Conservation (phyloP, 2,329 filamentous ascomycete genomes). For the Verticillium zaregamsianum region DNA sequence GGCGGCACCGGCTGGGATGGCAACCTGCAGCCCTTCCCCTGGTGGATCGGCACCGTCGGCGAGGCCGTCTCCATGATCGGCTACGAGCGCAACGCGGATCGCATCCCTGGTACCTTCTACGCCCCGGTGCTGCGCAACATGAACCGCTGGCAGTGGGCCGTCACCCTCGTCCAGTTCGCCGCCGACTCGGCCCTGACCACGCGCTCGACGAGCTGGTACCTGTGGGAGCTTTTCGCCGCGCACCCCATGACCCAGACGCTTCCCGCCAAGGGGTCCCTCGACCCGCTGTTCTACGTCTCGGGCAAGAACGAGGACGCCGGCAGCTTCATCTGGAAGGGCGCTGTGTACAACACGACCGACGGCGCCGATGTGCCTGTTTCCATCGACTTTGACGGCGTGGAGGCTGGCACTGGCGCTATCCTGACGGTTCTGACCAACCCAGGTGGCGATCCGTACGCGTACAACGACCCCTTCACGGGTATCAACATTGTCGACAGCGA, state of each 20-base stretch:
- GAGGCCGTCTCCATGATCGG: constrained; percentile 64
- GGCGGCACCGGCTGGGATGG: constrained; percentile 44
- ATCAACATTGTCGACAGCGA: constrained; percentile 45
- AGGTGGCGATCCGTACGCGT: constrained; percentile 32
- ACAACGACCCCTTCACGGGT: constrained; percentile 38
- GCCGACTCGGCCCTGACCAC: constrained; percentile 45
- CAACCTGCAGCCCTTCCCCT: constrained; percentile 42
- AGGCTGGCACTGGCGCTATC: constrained; percentile 31
- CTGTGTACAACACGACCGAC: constrained; percentile 48
- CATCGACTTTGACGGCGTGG: constrained; percentile 39
- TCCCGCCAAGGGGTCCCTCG: constrained; percentile 34
- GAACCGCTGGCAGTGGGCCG: constrained; percentile 46
- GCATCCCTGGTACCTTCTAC: constrained; percentile 50
- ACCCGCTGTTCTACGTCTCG: constrained; percentile 46
- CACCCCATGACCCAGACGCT: constrained; percentile 42
- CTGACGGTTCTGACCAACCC: constrained; percentile 42
- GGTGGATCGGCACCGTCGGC: constrained; percentile 57
- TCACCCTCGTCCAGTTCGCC: constrained; percentile 46
- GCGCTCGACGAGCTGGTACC: constrained; percentile 44
- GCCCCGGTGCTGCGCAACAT: constrained; percentile 45
- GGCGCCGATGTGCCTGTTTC: constrained; percentile 38
- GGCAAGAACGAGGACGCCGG: constrained; percentile 37
- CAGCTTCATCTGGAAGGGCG: constrained; percentile 44
- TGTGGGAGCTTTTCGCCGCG: constrained; percentile 44
- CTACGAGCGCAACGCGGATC: constrained; percentile 60